phyloP scores from a whole-genome alignment of 306 rosid species.

The Castanospermum australe region DNA sequence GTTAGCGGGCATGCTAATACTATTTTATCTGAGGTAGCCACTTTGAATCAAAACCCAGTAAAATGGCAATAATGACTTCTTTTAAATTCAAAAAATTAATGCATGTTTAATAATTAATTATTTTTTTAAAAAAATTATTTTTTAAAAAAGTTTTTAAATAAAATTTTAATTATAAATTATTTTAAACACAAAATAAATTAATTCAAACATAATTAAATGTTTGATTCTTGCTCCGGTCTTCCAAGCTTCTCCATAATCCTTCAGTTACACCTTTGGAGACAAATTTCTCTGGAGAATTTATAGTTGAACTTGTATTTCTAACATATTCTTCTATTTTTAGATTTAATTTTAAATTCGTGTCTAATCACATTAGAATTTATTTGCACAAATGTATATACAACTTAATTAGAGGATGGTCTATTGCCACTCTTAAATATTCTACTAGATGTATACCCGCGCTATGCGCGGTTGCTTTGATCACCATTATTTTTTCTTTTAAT shows the following conservation, averaged over 20 bases:
- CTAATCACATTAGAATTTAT: background rate
- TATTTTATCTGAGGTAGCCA: background rate
- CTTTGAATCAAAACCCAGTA: background rate
- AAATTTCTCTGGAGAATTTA: background rate
- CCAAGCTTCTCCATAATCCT: background rate
- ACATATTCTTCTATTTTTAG: background rate
- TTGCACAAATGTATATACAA: background rate
- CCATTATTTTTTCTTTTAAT: no score
- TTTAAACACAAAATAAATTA: no score
- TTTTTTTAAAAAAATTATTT: no score
- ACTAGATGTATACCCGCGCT: no score
- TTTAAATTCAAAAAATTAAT: no score
- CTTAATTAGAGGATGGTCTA: no score
- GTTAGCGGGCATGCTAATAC: background rate
- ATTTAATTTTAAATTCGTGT: background rate
- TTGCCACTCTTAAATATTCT: no score
- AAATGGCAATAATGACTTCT: no score
- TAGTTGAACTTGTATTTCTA: background rate
- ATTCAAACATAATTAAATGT: background rate
- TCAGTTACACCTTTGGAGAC: background rate
- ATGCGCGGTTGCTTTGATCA: no score
- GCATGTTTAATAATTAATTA: no score
- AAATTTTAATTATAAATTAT: no score
- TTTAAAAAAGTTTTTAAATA: no score
- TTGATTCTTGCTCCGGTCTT: background rate